A percentile compares a stretch with the other conserved stretches of the same genome.
phyloP scores from a whole-genome alignment of 768 basidiomycete genomes.

The Tulasnella sp. region DNA sequence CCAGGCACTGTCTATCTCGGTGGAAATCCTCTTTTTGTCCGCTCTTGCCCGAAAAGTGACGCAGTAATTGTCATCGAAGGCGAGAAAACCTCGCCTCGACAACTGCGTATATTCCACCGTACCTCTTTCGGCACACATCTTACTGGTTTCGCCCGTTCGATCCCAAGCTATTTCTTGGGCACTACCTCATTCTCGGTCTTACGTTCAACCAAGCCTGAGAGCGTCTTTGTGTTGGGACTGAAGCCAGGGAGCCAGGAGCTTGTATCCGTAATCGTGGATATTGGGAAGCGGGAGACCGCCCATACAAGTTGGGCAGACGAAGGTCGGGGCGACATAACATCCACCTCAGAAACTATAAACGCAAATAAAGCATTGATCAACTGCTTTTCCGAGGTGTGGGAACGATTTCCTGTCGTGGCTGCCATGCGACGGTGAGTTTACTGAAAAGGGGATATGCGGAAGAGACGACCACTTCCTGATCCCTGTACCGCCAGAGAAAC shows the following conservation, averaged over 20 bases:
- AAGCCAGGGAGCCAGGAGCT: conserved; percentile 28
- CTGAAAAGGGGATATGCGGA: too few relatives aligned
- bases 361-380: neutral
- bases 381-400: conserved; percentile 18
- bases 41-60: neutral
- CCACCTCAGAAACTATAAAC: neutral
- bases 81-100: conserved; percentile 30
- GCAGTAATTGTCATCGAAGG: neutral
- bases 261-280: conserved; percentile 42
- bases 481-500: neutral
- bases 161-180: too few relatives aligned
- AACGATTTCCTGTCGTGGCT: conserved; percentile 11
- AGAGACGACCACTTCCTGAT: too few relatives aligned
- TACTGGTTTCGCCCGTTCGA: too few relatives aligned
- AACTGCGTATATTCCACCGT: conserved; percentile 46
- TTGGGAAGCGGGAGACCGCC: conserved; percentile 46
- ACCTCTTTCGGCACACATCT: conserved; percentile 53
- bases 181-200: conserved; percentile 32
- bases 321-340: conserved; percentile 25
- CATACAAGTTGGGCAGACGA: neutral
- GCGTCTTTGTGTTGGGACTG: conserved; percentile 40
- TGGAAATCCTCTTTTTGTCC: neutral
- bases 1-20: neutral
- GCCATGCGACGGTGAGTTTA: conserved; percentile 13
- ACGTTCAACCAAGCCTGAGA: conserved; percentile 35